Percentiles rank a stretch among this genome's conserved stretches.
Evolutionary conservation across 1,139 yeast species (phyloP).

Genomic region (Entelexis sorbosivorans): DNA sequence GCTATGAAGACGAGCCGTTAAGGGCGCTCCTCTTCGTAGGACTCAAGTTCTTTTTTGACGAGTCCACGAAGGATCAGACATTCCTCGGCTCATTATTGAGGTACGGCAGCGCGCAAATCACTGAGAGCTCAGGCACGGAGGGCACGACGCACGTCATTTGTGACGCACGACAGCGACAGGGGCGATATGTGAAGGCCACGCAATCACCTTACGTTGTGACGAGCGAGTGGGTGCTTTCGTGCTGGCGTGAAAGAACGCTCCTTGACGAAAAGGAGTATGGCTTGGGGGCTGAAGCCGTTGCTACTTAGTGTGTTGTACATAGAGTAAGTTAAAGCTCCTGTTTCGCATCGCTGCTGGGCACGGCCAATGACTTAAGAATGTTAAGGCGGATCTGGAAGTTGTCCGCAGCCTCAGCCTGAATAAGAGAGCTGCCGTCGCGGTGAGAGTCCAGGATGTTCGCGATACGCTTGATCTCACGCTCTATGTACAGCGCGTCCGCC

Average conservation of each 20-base stretch:
- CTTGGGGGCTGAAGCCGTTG: not conserved
- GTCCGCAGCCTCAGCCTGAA: constrained; percentile 29
- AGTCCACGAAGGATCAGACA: not conserved
- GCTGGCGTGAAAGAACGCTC: constrained; percentile 24
- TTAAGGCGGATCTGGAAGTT: constrained; percentile 18
- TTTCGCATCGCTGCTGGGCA: not conserved
- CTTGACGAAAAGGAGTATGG: constrained; percentile 2
- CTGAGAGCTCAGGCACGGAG: not conserved
- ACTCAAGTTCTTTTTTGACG: not conserved
- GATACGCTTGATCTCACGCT: constrained; percentile 45
- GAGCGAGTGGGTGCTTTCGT: constrained; percentile 25
- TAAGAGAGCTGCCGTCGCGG: constrained; percentile 20
- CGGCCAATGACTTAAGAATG: constrained; percentile 14
- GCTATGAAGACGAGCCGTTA: not conserved
- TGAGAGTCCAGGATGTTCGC: constrained; percentile 34
- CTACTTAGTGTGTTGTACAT: too few relatives aligned
- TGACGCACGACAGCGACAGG: constrained; percentile 9
- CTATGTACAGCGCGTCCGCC: constrained; percentile 40
- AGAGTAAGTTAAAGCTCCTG: constrained; percentile 5
- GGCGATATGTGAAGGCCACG: constrained; percentile 6
- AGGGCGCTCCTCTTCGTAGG: not conserved
- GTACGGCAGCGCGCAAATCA: not conserved
- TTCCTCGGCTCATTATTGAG: not conserved
- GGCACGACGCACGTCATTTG: constrained; percentile 21
- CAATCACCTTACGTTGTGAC: constrained; percentile 21